phyloP scores from a whole-genome alignment of 805 yeast species.

The Candida sithepensis region DNA sequence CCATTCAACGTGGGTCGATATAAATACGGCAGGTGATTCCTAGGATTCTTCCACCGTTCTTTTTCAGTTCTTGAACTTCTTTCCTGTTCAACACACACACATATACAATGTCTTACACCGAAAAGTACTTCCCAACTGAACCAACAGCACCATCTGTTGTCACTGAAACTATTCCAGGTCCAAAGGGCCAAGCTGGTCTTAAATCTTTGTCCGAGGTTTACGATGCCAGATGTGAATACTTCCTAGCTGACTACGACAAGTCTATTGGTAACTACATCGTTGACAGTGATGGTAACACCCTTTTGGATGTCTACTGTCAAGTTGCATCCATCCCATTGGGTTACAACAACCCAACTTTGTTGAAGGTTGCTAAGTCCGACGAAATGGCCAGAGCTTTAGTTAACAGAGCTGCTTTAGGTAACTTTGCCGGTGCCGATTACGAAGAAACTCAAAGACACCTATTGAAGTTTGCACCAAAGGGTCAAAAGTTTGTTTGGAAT shows the following conservation, averaged over 20 bases:
- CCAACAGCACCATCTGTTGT: constrained; percentile 65
- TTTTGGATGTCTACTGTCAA: constrained; percentile 77
- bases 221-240: constrained; percentile 71
- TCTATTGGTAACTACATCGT: constrained; percentile 76
- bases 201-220: constrained; percentile 56
- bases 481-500: constrained; percentile 71
- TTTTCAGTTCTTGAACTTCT: not conserved
- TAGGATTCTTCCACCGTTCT: not conserved
- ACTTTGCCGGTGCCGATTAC: constrained; percentile 69
- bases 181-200: constrained; percentile 52
- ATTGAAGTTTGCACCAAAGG: constrained; percentile 73
- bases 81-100: too few species aligned
- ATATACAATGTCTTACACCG: constrained; percentile 43
- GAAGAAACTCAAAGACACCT: constrained; percentile 51
- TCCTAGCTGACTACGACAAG: constrained; percentile 70
- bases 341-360: constrained; percentile 76
- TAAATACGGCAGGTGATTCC: constrained; percentile 10
- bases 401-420: constrained; percentile 83
- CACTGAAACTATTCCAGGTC: constrained; percentile 72
- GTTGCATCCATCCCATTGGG: constrained; percentile 84
- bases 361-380: constrained; percentile 64
- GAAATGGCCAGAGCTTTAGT: constrained; percentile 70
- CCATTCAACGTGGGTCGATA: not conserved
- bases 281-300: constrained; percentile 75
- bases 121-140: constrained; percentile 71